Base-by-base conservation (phyloP, 208 protist species). In the Crithidia brevicula region DNA sequence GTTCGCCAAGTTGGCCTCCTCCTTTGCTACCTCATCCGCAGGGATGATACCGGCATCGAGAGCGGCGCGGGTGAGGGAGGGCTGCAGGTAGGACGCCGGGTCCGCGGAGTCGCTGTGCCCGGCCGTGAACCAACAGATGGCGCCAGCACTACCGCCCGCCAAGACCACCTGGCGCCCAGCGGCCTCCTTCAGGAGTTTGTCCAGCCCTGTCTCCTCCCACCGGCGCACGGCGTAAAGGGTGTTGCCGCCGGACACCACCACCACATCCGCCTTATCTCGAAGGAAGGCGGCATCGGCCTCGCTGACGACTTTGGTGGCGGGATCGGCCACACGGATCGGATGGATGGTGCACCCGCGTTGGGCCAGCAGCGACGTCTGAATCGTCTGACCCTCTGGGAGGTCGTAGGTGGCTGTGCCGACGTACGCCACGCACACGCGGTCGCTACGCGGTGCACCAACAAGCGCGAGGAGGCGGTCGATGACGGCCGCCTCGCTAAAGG, bases 31-130 rank as follows among this genome's bases (percentile, higher is more conserved):
- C 20, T 76, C 33, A 13, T 30, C 62, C 3, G 45, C 22, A 45
- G 56, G 28, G 38, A 76, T 18, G 1, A 68, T 53, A 2, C 68
- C 73, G 22, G 62, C 54, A 4, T 58, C 52, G 38, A 72, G 63
- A 27, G 62, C 52, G 51, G 75, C 54, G 22, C 9, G 54, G 10
- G 67, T 57, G 34, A 92, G 52, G 61, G 83, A 86, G 5, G 88
- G 45, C 61, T 82, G 65, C 3, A 83, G 72, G 63, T 89, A 96
- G 25, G 88, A 93, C 1, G 75, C 40, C 13, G 93, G 91, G 70
- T 97, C 83, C 13, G 89, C 91, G 0, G 88, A 95, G 80, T 97
- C 93, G 65, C 89, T 95, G 80, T 97, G 93, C 1, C 89, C 90
- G 1, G 78, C 74, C 13, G 89, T 90, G 64, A 96, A 97, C 89